Evolutionary conservation across 192 early-diverging fungal species (phyloP).

Genomic region (Coemansia sp.): DNA sequence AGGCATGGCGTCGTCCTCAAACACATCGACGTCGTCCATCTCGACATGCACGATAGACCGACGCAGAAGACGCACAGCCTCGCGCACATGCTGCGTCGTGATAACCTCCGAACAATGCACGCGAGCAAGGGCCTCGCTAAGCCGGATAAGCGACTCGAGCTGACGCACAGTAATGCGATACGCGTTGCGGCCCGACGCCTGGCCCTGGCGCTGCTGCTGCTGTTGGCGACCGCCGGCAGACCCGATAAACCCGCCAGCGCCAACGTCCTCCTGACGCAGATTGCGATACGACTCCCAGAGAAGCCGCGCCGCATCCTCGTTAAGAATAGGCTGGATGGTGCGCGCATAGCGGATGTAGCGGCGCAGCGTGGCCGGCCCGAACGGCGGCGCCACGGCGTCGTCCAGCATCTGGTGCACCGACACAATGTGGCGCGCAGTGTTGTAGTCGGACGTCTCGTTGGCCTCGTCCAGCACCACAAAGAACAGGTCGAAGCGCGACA

Average conservation of each 20-base stretch:
- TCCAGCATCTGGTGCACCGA: conserved; percentile 72
- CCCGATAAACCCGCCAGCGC: conserved; percentile 51
- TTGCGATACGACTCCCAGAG: conserved; percentile 84
- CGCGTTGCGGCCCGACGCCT: conserved; percentile 48
- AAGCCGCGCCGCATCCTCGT: conserved; percentile 69
- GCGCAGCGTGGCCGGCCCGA: conserved; percentile 68
- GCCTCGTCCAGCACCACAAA: conserved; percentile 95
- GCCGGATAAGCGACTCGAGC: conserved; percentile 92
- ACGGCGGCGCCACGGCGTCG: conserved; percentile 71
- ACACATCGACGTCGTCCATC: conserved; percentile 70
- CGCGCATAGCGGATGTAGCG: conserved; percentile 88
- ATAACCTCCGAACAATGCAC: conserved; percentile 72
- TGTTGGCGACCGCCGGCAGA: not conserved
- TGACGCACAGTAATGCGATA: conserved; percentile 97
- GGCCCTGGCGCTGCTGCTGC: not conserved
- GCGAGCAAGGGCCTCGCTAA: conserved; percentile 93
- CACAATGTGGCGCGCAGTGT: conserved; percentile 91
- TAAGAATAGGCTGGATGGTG: conserved; percentile 77
- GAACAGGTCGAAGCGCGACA: conserved; percentile 99
- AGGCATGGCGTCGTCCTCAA: conserved; percentile 35
- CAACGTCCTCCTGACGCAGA: conserved; percentile 80
- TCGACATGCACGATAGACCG: conserved; percentile 87
- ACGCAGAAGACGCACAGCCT: conserved; percentile 79
- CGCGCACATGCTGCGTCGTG: conserved; percentile 68
- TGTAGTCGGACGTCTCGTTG: conserved; percentile 81